Base-by-base conservation (phyloP, 1,284 basidiomycete species). In the Mycosarcoma mackinlayi region DNA sequence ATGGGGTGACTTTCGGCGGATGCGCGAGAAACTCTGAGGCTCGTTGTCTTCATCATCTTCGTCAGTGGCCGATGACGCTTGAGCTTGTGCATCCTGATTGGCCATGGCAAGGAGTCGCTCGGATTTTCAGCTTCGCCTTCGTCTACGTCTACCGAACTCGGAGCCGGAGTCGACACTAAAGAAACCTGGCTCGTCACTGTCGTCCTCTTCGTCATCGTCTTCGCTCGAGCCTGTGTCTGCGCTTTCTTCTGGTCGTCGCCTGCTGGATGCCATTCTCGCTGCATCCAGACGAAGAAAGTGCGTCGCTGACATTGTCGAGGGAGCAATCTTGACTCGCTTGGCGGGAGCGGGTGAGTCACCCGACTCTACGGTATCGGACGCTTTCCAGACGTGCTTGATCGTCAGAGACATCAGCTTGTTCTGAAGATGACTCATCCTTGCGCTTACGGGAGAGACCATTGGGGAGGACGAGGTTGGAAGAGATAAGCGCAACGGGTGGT, bases 1-100 rank as follows among this genome's bases (percentile, higher is more conserved):
- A 52, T 81, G 37, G 7, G 80, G 71, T 28, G 61, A n/a, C n/a
- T n/a, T n/a, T n/a, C n/a, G n/a, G n/a, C n/a, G 55, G 28, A 82
- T 81, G 16, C 38, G 55, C 18, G 75, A 78, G 51, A 82, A 82
- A 63, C 78, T 80, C 25, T 57, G 65, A 4, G 80, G 80, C 48
- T 80, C 79, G n/a, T 77, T 41, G 2, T 60, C 34, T 31, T 68
- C 49, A 16, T 49, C 53, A 7, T 54, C 49, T 25, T 51, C 23
- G 23, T 35, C 49, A 10, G 28, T 24, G 42, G 40, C 39, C 9
- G 52, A 31, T 4, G 21, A 21, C 4, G 46, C 35, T 8, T 58
- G 41, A 4, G 58, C 48, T 8, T 56, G 60, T 21, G 34, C 27
- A 3, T 49, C 44, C n/a, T 53, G 27, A 8, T 37, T 46, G 23